Percentiles rank a stretch among this genome's conserved stretches.
Evolutionary conservation across 257 asterid species (phyloP).

Genomic region (Phtheirospermum japonicum): DNA sequence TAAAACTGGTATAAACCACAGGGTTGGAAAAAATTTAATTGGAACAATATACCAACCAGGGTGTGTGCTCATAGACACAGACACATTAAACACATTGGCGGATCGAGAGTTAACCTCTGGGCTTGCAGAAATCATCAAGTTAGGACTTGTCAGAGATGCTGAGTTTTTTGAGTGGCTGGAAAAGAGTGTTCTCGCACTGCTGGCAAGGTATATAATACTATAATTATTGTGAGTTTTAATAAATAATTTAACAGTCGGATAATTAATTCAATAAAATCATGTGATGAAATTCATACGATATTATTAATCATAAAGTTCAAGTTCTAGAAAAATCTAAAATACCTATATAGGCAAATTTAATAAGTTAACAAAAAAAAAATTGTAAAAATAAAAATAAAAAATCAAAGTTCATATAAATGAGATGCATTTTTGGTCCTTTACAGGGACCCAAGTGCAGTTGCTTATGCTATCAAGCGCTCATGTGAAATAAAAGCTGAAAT

Average conservation of each 20-base stretch:
- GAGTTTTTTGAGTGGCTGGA: conserved; percentile 96
- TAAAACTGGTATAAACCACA: conserved; percentile 97
- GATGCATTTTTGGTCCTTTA: conserved; percentile 27
- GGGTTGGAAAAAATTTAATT: conserved; percentile 88
- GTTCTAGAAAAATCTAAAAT: too few relatives aligned
- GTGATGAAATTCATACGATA: too few relatives aligned
- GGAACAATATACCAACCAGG: conserved; percentile 99
- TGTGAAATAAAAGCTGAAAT: conserved; percentile 98
- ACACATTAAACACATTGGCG: conserved; percentile 88
- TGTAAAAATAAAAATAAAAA: too few relatives aligned
- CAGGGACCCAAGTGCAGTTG: conserved; percentile 79
- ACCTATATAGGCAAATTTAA: neutral
- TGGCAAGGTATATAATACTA: conserved; percentile 78
- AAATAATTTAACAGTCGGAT: neutral
- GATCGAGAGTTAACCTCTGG: conserved; percentile 95
- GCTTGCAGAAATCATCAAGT: conserved; percentile 88
- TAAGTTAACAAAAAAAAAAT: too few relatives aligned
- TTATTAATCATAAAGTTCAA: too few relatives aligned
- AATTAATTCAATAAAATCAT: too few relatives aligned
- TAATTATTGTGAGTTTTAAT: too few relatives aligned
- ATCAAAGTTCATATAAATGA: too few relatives aligned
- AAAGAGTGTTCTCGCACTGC: conserved; percentile 65
- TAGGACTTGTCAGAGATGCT: conserved; percentile 88
- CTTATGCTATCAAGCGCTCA: conserved; percentile 95
- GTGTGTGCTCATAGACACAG: conserved; percentile 86